Conservation (phyloP, 2,329 filamentous ascomycete genomes). For the Corniculantispora saksenae region DNA sequence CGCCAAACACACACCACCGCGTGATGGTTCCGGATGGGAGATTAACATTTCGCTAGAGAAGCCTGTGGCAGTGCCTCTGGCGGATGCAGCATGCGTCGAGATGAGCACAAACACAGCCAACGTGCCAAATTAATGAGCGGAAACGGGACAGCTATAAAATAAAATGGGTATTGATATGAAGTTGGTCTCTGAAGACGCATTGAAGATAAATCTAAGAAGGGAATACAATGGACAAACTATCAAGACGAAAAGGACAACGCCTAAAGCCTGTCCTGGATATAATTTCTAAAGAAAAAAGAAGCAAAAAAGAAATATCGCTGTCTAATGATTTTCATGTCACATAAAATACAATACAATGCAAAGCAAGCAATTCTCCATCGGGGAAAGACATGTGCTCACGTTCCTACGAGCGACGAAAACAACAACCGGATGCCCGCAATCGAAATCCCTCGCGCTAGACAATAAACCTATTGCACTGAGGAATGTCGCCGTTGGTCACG, state of each 20-base stretch:
- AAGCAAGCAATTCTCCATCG: background rate
- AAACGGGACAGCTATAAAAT: background rate
- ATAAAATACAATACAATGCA: constrained; percentile 12
- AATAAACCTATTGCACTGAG: constrained; percentile 53
- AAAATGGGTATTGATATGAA: constrained; percentile 1
- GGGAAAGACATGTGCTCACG: background rate
- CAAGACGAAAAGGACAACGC: background rate
- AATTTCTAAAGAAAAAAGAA: background rate
- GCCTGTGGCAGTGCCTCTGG: constrained; percentile 71
- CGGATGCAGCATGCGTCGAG: constrained; percentile 70
- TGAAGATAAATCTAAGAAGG: background rate
- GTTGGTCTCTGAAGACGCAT: background rate
- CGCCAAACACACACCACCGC: constrained; percentile 19
- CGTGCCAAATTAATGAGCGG: background rate
- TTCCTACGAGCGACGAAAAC: background rate
- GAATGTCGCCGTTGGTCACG: constrained; percentile 74
- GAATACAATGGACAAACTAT: background rate
- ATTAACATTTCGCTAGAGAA: constrained; percentile 68
- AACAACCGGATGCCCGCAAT: background rate
- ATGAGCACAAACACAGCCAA: constrained; percentile 31
- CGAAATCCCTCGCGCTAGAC: constrained; percentile 11
- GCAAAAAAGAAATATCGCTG: constrained; percentile 13
- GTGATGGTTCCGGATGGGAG: constrained; percentile 42
- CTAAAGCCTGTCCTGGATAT: background rate
- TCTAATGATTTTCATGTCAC: constrained; percentile 19